These are phyloP conservation scores for Orbilia oligospora DNA, from an alignment of 2,329 filamentous ascomycete genomes.

Conservation along the genomic window DNA sequence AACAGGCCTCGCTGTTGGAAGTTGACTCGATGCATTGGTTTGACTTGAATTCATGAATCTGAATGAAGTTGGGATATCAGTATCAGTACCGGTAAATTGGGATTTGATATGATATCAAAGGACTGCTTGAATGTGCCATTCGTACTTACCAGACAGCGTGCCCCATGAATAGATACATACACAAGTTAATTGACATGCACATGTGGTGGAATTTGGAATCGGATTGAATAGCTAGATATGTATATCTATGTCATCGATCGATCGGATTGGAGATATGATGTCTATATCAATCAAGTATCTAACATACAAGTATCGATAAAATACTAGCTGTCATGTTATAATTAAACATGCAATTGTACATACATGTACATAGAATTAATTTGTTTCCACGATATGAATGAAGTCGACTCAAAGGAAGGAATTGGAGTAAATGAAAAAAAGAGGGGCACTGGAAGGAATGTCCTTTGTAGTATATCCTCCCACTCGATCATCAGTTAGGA, in stretches of 20 bases:
- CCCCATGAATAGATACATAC: background rate
- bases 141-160: slow-evolving; percentile 16
- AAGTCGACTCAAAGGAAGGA: background rate
- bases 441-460: slow-evolving; percentile 3
- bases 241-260: slow-evolving; percentile 7
- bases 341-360: no score
- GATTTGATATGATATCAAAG: slow-evolving; percentile 5
- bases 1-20: background rate
- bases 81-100: background rate
- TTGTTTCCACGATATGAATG: slow-evolving; percentile 7
- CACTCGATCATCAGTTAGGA: slow-evolving; percentile 15
- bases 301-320: no score
- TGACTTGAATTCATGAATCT: no score
- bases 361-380: no score
- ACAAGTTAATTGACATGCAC: background rate
- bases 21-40: no score
- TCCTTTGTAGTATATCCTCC: no score
- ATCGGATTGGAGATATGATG: background rate
- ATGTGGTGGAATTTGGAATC: slow-evolving; percentile 18
- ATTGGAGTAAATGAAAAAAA: background rate
- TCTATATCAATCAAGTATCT: background rate
- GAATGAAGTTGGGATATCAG: background rate
- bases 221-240: background rate
- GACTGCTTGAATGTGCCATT: slow-evolving; percentile 8
- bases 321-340: no score